Base-by-base conservation (phyloP, 1,284 basidiomycete species). In the Naganishia sp. region DNA sequence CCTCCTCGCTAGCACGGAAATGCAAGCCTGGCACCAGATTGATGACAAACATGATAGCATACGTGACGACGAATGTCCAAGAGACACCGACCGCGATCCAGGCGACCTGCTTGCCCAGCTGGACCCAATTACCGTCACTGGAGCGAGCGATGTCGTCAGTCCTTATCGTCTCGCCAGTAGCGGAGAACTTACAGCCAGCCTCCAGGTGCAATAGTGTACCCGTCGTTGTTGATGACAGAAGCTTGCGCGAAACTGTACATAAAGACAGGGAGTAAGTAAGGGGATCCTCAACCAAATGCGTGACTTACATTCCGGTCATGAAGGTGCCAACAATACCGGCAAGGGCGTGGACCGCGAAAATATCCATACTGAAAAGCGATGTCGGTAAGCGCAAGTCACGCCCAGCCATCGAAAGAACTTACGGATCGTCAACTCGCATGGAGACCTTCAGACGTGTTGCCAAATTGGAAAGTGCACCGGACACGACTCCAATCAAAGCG, bases 281-380 rank as follows among this genome's bases (percentile, higher is more conserved):
- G 41, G 46, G 55, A 56, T 45, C 23, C n/a, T 39, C n/a, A 31
- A 0, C 10, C 49, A 32, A 23, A 23, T 28, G 21, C 11, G 13
- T 11, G 6, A 57, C 63, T 57, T 42, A 63, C 62, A 80, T 69
- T 50, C 79, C 79, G 18, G 79, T 80, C 79, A 80, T 80, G 49
- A 97, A 75, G 43, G 92, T 84, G 47, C 94, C 93, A 58, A 95
- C 84, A 25, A 94, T 86, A 54, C 94, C 94, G 4, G 91, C 92
- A 21, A 97, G 80, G 49, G 90, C 93, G 82, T 98, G 92, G 73
- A 92, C 89, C n/a, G 90, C 88, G 76, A 90, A 92, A 67, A 92
- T 84, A 85, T 92, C 90, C 79, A 79, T 79, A 9, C 68, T 70
- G 35, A 9, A 39, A 39, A 39, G 35, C 7, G 35, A 50, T 15